phyloP scores from a whole-genome alignment of 441 rosid genomes.

The Gossypium gossypioides region DNA sequence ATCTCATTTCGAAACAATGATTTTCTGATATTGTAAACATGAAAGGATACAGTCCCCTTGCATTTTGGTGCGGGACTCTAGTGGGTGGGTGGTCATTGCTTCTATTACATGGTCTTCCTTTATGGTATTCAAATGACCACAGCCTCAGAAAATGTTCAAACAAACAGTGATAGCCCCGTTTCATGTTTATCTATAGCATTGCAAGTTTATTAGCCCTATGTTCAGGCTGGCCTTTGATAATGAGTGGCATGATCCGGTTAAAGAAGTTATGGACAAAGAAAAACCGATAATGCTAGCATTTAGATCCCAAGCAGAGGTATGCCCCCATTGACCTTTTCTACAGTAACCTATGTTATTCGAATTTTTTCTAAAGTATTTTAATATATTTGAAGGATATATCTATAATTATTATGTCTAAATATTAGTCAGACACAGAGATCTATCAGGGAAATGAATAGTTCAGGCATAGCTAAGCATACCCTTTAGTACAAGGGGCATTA shows the following conservation, averaged over 20 bases:
- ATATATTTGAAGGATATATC: not conserved
- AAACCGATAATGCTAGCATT: not conserved
- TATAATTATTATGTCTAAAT: too few species aligned
- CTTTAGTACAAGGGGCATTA: not conserved
- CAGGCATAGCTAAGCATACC: not conserved
- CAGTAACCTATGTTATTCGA: not conserved
- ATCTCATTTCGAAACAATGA: not conserved
- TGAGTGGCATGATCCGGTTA: not conserved
- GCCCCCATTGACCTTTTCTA: not conserved
- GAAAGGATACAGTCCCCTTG: not conserved
- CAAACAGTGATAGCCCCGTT: not conserved
- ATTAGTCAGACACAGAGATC: not conserved
- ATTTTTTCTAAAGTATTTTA: not conserved
- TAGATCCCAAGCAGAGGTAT: not conserved
- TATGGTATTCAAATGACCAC: not conserved
- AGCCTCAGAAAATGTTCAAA: not conserved
- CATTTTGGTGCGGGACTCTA: not conserved
- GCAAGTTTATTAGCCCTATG: not conserved
- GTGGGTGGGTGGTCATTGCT: not conserved
- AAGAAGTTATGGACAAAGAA: not conserved
- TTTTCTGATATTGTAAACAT: not conserved
- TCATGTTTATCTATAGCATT: not conserved
- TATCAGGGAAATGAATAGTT: not conserved
- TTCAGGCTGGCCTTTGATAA: not conserved
- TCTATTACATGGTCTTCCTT: slow-evolving; percentile 7